Conservation (phyloP, 495 filamentous ascomycete species). For the Penicillium bovifimosum region DNA sequence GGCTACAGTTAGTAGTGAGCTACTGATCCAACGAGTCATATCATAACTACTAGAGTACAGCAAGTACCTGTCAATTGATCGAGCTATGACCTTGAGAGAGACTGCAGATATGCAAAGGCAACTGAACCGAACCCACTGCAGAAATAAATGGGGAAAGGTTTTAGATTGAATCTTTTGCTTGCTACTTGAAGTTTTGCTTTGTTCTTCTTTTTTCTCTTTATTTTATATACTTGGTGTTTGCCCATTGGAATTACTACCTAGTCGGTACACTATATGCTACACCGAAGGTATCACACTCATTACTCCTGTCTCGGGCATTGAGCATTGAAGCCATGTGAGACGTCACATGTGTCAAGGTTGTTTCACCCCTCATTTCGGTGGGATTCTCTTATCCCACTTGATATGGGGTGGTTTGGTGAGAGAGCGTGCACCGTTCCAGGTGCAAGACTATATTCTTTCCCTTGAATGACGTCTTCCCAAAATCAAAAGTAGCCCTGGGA, state of each 20-base stretch:
- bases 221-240: background rate
- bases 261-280: background rate
- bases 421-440: background rate
- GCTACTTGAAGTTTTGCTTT: background rate
- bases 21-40: too few relatives aligned
- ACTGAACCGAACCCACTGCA: conserved; percentile 5
- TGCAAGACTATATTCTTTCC: background rate
- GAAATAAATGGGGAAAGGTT: background rate
- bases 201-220: background rate
- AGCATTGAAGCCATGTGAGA: background rate
- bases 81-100: too few relatives aligned
- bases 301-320: background rate
- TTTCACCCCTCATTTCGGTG: background rate
- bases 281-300: background rate
- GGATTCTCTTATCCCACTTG: background rate
- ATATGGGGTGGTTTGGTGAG: background rate
- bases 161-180: background rate
- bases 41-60: too few relatives aligned
- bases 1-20: too few relatives aligned
- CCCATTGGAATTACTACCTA: background rate
- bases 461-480: background rate
- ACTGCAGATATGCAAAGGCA: background rate
- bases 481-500: background rate
- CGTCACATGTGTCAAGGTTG: background rate
- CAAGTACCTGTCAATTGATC: too few relatives aligned